A percentile compares a stretch with the other conserved stretches of the same genome.
phyloP scores from a whole-genome alignment of 1,284 basidiomycete species.

The Tilletia caries region DNA sequence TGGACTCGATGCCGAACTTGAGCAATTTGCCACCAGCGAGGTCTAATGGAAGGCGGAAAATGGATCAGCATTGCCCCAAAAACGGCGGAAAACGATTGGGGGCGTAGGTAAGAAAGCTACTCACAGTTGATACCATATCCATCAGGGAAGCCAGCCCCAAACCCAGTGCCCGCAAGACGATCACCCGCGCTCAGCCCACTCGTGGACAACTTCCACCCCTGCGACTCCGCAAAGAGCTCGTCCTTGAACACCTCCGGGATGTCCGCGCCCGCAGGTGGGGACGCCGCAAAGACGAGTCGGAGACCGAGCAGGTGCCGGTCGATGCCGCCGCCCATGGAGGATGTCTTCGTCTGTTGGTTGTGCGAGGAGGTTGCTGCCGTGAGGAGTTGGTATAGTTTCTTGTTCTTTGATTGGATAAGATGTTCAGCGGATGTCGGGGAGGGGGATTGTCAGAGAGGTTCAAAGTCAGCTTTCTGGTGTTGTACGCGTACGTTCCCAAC shows the following conservation, averaged over 20 bases:
- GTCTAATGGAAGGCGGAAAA: conserved; percentile 59
- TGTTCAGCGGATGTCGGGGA: too few relatives aligned
- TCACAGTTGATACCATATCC: conserved; percentile 39
- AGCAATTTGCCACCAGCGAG: conserved; percentile 74
- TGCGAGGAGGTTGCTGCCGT: conserved; percentile 71
- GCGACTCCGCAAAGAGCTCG: conserved; percentile 70
- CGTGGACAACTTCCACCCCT: conserved; percentile 87
- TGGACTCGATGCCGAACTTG: conserved; percentile 94
- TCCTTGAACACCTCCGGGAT: conserved; percentile 58
- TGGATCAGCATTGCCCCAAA: conserved; percentile 13
- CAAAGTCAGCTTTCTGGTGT: background rate
- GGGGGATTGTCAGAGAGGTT: conserved; percentile 25
- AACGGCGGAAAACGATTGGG: too few relatives aligned
- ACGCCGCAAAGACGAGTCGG: conserved; percentile 57
- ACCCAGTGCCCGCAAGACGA: conserved; percentile 85
- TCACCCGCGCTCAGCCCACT: conserved; percentile 83
- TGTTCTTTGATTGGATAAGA: too few relatives aligned
- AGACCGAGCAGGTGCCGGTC: conserved; percentile 90
- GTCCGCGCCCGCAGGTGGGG: conserved; percentile 43
- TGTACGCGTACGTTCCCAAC: background rate
- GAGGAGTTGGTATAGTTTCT: conserved; percentile 61
- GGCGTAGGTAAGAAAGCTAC: too few relatives aligned
- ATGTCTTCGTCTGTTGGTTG: conserved; percentile 70
- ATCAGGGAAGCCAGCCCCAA: conserved; percentile 53
- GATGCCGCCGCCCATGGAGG: conserved; percentile 78